phyloP scores from a whole-genome alignment of 345 rosid genomes.

The Luvunga scandens region DNA sequence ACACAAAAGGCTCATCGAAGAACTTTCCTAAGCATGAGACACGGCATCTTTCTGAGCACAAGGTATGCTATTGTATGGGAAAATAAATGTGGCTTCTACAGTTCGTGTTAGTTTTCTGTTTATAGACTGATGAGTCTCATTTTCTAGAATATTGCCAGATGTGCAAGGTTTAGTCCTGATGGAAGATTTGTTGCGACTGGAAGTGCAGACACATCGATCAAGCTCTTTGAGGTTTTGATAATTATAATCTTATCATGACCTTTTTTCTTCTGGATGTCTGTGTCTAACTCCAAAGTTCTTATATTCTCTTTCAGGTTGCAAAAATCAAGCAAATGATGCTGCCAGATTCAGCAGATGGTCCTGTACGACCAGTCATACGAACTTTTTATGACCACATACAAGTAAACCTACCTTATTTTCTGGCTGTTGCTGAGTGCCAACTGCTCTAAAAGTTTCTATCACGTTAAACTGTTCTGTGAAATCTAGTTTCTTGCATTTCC shows the following conservation, averaged over 20 bases:
- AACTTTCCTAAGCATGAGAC: conserved; percentile 59
- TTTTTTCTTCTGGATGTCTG: not conserved
- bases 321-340: conserved; percentile 86
- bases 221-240: conserved; percentile 71
- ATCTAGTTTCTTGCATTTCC: not conserved
- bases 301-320: conserved; percentile 43
- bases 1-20: conserved; percentile 61
- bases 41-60: conserved; percentile 71
- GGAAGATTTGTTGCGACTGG: conserved; percentile 86
- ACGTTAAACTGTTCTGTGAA: not conserved
- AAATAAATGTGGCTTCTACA: not conserved
- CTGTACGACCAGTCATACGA: conserved; percentile 67
- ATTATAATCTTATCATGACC: not conserved
- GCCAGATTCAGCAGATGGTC: conserved; percentile 57
- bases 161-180: conserved; percentile 86
- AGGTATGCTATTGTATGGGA: conserved; percentile 34
- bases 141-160: conserved; percentile 73
- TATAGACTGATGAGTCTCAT: conserved; percentile 17
- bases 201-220: conserved; percentile 82
- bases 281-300: not conserved
- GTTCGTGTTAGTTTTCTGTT: not conserved
- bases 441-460: not conserved
- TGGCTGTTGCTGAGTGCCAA: conserved; percentile 3
- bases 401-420: conserved; percentile 32
- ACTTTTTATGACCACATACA: conserved; percentile 84